A percentile compares a stretch with the other conserved stretches of the same genome.
phyloP scores from a whole-genome alignment of 140 eudicot species.

The Senecio squalidus region DNA sequence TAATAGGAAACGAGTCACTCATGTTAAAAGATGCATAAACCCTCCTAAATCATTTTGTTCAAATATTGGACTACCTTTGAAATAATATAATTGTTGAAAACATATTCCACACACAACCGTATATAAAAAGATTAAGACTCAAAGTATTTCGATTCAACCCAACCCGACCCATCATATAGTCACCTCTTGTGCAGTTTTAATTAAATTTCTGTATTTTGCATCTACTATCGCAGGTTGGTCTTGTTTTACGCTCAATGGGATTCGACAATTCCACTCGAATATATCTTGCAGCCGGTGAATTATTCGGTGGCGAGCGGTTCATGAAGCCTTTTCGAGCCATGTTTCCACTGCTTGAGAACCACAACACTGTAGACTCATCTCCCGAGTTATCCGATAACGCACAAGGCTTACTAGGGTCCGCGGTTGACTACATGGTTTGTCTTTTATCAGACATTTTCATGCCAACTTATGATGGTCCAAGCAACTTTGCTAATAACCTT shows the following conservation, averaged over 20 bases:
- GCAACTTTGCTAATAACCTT: constrained; percentile 96
- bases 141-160: not conserved
- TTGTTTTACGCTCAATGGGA: constrained; percentile 77
- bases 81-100: no score
- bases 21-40: not conserved
- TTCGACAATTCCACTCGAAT: constrained; percentile 82
- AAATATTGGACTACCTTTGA: no score
- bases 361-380: constrained; percentile 64
- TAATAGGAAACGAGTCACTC: no score
- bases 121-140: no score
- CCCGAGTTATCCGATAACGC: constrained; percentile 65
- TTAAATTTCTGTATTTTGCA: constrained; percentile 7
- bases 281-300: constrained; percentile 91
- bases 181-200: not conserved
- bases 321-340: constrained; percentile 84
- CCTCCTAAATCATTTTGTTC: not conserved
- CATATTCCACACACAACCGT: no score
- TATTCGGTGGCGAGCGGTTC: constrained; percentile 90
- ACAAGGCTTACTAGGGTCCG: constrained; percentile 80
- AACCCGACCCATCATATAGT: not conserved
- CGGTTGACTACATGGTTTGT: constrained; percentile 99
- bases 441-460: constrained; percentile 91
- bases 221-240: constrained; percentile 65
- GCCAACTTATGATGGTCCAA: constrained; percentile 99
- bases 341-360: constrained; percentile 87